Base-by-base conservation (phyloP, 1,139 yeast species). In the Meyerozyma sp. region DNA sequence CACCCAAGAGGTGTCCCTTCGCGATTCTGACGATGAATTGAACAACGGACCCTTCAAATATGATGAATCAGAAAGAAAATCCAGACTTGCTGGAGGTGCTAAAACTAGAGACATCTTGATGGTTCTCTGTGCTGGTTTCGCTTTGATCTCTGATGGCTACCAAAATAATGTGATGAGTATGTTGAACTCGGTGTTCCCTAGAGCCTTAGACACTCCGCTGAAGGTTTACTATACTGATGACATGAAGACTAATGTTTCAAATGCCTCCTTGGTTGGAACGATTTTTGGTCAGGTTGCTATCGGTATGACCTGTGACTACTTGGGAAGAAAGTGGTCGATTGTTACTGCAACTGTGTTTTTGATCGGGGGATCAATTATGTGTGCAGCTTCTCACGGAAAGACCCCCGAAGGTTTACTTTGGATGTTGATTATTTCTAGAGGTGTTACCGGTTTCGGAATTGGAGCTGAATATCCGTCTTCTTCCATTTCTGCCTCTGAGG, bases 391-490 rank as follows among this genome's bases (percentile, higher is more conserved):
- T 8, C 81, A 78, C 50, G 86, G 84, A 28, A 50, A 45, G 11
- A 63, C 81, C 26, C 60, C 59, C 13, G 52, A 58, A 5, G 84
- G 84, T 10, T 75, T 81, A 82, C 81, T 85, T 56, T 84, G 90
- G 90, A 82, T 84, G 88, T 68, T 84, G 55, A 74, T 81, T 40
- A 77, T 83, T 28, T 67, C 78, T 46, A 69, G 90, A 60, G 89
- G 89, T 51, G 72, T 80, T 20, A 78, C 84, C 40, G 91, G 91
- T 42, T 77, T 82, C 49, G 91, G 91, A 46, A 77, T 84, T 48
- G 91, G 91, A 46, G 89, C 89, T 21, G 93, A 85, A 58, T 82
- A 84, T 58, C 86, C 87, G 3, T 81, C 86, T 1, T 79, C 84
- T 28, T 79, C 87, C 0, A 75, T 83, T 1, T 70, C 85, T 27